Base-by-base conservation (phyloP, 805 yeast species). In the Schwanniomyces yamadae region DNA sequence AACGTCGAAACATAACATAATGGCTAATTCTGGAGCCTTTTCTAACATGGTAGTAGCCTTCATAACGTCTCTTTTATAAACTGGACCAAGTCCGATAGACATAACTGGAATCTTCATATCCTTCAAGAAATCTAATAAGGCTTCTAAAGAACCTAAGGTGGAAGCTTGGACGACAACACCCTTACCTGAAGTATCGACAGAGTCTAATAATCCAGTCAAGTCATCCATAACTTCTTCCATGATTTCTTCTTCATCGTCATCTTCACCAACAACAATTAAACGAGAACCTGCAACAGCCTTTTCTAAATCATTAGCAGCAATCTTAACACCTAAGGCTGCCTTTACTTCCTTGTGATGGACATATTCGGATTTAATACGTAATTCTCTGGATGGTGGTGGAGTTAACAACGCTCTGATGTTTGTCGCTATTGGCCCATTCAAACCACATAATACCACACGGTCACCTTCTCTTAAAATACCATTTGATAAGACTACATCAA, bases 181-280 rank as follows among this genome's bases (percentile, higher is more conserved):
- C 59, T 79, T 80, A 55, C 99, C 99, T 31, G 90, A 76, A 46
- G 85, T 80, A 65, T 95, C 99, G 44, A 93, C 96, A 44, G 95
- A 84, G 61, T 90, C 97, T 52, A 93, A 75, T 50, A 93, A 72
- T 28, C 96, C 96, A 28, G 97, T 88, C 60, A 93, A 74, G 63
- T 93, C 99, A 55, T 91, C 97, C 99, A 93, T 95, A 39, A 93
- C 97, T 40, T 91, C 97, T 60, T 93, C 98, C 95, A 85, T 84
- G 53, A 93, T 57, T 40, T 91, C 98, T 43, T 93, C 99, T 69
- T 93, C 99, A 51, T 93, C 98, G 50, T 93, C 99, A 41, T 87
- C 96, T 46, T 90, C 95, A 28, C 96, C 96, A 47, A 90, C 97
- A 52, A 91, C 91, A 45, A 93, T 69, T 62, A 93, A 73, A 60